Base-by-base conservation (phyloP, 495 filamentous ascomycete species). In the Aspergillus wentii region DNA sequence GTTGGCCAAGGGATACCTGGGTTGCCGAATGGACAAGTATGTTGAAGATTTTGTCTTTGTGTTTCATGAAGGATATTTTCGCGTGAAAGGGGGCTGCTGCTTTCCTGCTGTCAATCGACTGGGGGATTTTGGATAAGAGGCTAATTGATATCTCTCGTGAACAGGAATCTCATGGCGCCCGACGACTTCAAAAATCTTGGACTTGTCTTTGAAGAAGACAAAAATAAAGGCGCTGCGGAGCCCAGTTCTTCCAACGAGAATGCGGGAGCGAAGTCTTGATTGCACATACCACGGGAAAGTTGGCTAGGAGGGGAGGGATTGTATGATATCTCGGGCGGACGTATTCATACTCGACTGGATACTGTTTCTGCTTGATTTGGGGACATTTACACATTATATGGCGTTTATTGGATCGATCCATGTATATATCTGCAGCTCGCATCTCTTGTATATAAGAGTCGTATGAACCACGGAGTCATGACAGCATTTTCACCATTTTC, bases 161-260 rank as follows among this genome's bases (percentile, higher is more conserved):
- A 16, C 49, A 95, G 89, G 52, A 95, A 95, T 55, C 71, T 98
- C 21, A 98, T 98, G 92, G 88, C 88, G 14, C 85, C 78, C 35
- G 92, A 98, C 52, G 81, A 91, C 37, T 87, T 96, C 53, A 84
- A 84, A 62, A 98, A 98, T 47, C 69, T 98, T 17, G 92, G 92
- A 1, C 89, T 94, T 41, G 64, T 67, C 9, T 85, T 87, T 19
- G 63, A 74, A 29, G 56, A 71, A 7, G 51, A 59, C 8, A 43
- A 51, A 38, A n/a, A 34, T 8, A 47, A 51, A 18, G 28, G 27
- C 8, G 30, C 27, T 8, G 13, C 41, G 0, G 21, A 6, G 40
- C 22, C 18, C 25, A 46, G 48, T 46, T 35, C 39, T 33, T 40
- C 26, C 17, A 43, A 28, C 33, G 35, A 19, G 20, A 33, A 46